A percentile compares a stretch with the other conserved stretches of the same genome.
Conservation (phyloP, 345 rosid species). For the Linum lewisii region DNA sequence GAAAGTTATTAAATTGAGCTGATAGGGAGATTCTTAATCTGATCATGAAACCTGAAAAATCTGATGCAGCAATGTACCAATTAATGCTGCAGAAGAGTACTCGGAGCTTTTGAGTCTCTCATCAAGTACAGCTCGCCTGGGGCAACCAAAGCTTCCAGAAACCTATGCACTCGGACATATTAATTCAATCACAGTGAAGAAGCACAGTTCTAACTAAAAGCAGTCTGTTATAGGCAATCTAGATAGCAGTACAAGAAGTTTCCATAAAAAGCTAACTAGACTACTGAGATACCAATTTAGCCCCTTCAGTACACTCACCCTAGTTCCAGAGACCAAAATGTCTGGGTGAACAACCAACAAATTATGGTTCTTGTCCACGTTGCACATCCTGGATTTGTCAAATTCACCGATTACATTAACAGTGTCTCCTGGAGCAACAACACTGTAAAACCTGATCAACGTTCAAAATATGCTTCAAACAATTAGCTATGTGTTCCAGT, state of each 20-base stretch:
- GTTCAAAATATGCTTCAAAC: conserved; percentile 10
- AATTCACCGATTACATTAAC: conserved; percentile 80
- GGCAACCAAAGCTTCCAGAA: conserved; percentile 78
- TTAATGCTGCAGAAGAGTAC: conserved; percentile 63
- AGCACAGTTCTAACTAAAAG: conserved; percentile 4
- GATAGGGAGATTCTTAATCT: conserved; percentile 3
- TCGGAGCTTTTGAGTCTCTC: conserved; percentile 79
- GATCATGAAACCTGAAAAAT: conserved; percentile 64
- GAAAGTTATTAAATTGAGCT: neutral
- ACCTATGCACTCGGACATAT: conserved; percentile 35
- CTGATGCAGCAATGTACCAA: conserved; percentile 92
- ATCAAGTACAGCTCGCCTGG: conserved; percentile 79
- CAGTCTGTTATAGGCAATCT: conserved; percentile 1
- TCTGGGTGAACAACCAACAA: conserved; percentile 81
- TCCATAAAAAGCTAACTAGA: neutral
- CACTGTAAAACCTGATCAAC: conserved; percentile 59
- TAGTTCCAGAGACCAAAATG: conserved; percentile 82
- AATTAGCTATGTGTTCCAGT: conserved; percentile 4
- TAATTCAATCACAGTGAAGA: neutral
- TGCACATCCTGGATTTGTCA: conserved; percentile 67
- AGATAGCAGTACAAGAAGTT: neutral
- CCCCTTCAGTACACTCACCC: conserved; percentile 31
- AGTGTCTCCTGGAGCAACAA: conserved; percentile 87
- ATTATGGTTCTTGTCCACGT: conserved; percentile 51
- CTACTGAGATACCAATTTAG: neutral